phyloP scores from a whole-genome alignment of 2,329 filamentous ascomycete species.

The Claviceps arundinis region DNA sequence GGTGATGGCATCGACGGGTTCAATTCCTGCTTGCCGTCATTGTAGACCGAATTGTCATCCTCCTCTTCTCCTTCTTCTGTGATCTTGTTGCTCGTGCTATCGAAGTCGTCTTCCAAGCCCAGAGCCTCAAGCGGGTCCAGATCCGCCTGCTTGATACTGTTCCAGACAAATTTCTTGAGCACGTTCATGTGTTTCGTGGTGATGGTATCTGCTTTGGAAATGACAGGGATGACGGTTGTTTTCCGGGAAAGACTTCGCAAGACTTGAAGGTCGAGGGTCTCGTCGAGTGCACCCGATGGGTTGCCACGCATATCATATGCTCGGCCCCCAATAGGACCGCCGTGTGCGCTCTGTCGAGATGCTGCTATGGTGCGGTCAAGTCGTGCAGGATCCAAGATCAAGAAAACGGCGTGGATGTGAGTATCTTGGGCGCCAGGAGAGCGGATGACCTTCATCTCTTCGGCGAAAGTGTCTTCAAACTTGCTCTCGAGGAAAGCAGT shows the following conservation, averaged over 20 bases:
- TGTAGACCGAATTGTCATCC: slow-evolving; percentile 15
- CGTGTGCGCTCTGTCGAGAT: slow-evolving; percentile 42
- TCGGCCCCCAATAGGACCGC: slow-evolving; percentile 38
- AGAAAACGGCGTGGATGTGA: slow-evolving; percentile 91
- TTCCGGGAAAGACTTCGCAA: slow-evolving; percentile 79
- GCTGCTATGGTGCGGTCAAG: slow-evolving; percentile 71
- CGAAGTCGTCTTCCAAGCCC: slow-evolving; percentile 64
- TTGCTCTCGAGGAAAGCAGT: slow-evolving; percentile 90
- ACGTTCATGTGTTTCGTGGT: slow-evolving; percentile 90
- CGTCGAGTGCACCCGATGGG: slow-evolving; percentile 59
- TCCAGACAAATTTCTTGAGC: slow-evolving; percentile 82
- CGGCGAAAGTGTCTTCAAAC: slow-evolving; percentile 92
- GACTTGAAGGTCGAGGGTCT: slow-evolving; percentile 82
- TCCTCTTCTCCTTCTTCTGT: slow-evolving; percentile 45
- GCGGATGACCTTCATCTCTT: slow-evolving; percentile 95
- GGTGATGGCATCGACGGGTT: slow-evolving; percentile 21
- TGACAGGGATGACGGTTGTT: slow-evolving; percentile 88
- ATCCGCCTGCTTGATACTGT: slow-evolving; percentile 71
- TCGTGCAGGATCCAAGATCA: slow-evolving; percentile 76
- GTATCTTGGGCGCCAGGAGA: slow-evolving; percentile 89
- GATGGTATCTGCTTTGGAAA: slow-evolving; percentile 93
- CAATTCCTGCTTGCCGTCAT: slow-evolving; percentile 10
- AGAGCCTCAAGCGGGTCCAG: slow-evolving; percentile 82
- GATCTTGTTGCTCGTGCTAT: slow-evolving; percentile 38
- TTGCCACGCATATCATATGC: slow-evolving; percentile 21